Evolutionary conservation across 2,329 filamentous ascomycete genomes (phyloP), one percentile per base, ranked within the genome.

Genomic region (Aspergillus felis): DNA sequence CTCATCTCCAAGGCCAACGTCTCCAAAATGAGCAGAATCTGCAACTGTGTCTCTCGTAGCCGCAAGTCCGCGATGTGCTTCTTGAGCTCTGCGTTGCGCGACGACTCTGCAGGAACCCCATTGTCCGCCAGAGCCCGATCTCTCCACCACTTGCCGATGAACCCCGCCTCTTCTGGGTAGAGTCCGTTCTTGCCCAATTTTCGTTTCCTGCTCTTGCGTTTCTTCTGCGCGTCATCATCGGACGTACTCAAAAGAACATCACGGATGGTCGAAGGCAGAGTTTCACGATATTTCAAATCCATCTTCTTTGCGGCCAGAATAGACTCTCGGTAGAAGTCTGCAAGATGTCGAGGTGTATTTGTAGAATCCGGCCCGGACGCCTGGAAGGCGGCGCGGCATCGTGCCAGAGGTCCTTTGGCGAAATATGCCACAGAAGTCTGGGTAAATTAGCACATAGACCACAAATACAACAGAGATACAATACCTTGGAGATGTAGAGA

Each of bases 361-460:
- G 63, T 50, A 12, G 65, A 61, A 27, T 65, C 59, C 35, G 58
- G 49, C n/a, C 62, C 68, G 10, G 66, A 57, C 9, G 66, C 63
- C 56, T 74, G 71, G 32, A 76, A 75, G 52, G 72, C 70, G 42
- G 69, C 73, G 32, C 79, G 75, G 28, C 76, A 78, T 28, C 79
- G 75, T 14, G 78, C 72, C 52, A 81, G 66, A 17, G 79, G 78
- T 4, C 79, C 79, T 68, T 81, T 81, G 38, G 78, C 78, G 64
- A 81, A 81, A 62, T 81, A 81, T 54, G 79, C 79, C 54, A 81
- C 67, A 28, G 78, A 79, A n/a, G 78, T 75, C 71, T 79, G 57
- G n/a, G 25, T 42, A 35, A 56, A 57, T 69, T 20, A 68, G 61
- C 42, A 35, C 54, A 41, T 20, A 44, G n/a, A 8, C 25, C 24